Evolutionary conservation across 768 basidiomycete genomes (phyloP).

Genomic region (Suillus placidus): DNA sequence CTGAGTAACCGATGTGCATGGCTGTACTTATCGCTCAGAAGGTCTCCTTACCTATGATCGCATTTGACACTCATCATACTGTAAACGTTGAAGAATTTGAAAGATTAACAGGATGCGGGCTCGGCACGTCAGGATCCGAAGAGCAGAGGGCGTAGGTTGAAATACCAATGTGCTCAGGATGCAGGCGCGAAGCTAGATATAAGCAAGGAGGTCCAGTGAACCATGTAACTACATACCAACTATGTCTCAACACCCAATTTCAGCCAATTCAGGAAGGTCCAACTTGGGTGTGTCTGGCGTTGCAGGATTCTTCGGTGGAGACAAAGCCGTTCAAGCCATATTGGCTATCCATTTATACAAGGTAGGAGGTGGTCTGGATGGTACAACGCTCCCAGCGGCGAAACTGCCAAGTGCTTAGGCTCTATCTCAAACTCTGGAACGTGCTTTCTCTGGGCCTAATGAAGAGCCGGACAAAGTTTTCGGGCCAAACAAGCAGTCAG

Average conservation of each 20-base stretch:
- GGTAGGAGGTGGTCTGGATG: constrained; percentile 36
- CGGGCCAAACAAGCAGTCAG: constrained; percentile 28
- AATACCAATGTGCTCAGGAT: neutral
- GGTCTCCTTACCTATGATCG: too few relatives aligned
- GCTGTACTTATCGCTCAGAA: neutral
- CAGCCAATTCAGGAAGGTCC: neutral
- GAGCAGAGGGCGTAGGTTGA: neutral
- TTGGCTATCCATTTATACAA: constrained; percentile 35
- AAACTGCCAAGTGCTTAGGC: constrained; percentile 38
- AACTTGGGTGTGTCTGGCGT: constrained; percentile 32
- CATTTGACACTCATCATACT: neutral
- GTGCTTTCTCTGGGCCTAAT: constrained; percentile 36
- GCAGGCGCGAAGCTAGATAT: neutral
- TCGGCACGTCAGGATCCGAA: neutral
- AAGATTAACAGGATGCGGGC: neutral
- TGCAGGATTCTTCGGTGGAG: constrained; percentile 37
- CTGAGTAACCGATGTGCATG: neutral
- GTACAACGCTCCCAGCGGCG: constrained; percentile 41
- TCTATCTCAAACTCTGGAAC: constrained; percentile 33
- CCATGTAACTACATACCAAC: neutral
- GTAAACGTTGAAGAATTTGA: neutral
- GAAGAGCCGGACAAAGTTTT: constrained; percentile 30
- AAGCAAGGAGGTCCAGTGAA: neutral
- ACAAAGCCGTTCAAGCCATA: constrained; percentile 35
- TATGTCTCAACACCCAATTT: neutral